A percentile compares a stretch with the other conserved stretches of the same genome.
Evolutionary conservation across 2,329 filamentous ascomycete genomes (phyloP).

Genomic region (Colletotrichum cordylinicola): DNA sequence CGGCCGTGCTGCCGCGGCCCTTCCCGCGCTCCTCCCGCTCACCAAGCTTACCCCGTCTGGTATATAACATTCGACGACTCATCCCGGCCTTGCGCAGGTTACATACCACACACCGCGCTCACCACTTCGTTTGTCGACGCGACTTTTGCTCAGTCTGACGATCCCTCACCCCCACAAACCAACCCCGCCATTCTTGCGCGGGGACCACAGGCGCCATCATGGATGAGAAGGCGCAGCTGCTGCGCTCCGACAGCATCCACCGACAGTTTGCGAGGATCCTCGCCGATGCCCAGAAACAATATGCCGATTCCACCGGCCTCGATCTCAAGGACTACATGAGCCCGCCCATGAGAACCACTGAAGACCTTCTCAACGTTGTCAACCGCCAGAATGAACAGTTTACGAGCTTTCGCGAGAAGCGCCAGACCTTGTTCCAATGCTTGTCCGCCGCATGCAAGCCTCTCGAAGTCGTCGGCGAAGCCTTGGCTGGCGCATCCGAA

Average conservation of each 20-base stretch:
- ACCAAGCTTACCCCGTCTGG: background rate
- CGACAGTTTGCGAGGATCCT: slow-evolving; percentile 33
- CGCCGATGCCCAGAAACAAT: slow-evolving; percentile 37
- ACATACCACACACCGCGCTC: background rate
- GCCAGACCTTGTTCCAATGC: slow-evolving; percentile 37
- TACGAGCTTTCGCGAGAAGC: slow-evolving; percentile 38
- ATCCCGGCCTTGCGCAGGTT: background rate
- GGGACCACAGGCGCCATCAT: background rate
- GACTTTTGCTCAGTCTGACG: background rate
- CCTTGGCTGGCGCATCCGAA: slow-evolving; percentile 39
- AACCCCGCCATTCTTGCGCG: background rate
- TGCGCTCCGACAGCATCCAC: slow-evolving; percentile 16
- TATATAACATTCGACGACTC: background rate
- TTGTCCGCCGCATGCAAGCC: slow-evolving; percentile 37
- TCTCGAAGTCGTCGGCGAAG: slow-evolving; percentile 44
- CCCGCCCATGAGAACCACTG: slow-evolving; percentile 36
- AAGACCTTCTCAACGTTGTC: slow-evolving; percentile 36
- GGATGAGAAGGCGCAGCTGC: slow-evolving; percentile 2
- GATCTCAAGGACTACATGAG: slow-evolving; percentile 35
- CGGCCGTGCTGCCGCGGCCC: background rate
- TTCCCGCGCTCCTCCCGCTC: slow-evolving; percentile 11
- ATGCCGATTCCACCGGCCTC: slow-evolving; percentile 32
- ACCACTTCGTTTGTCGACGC: background rate
- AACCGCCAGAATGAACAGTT: slow-evolving; percentile 41
- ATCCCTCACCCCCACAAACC: background rate